Percentiles rank a stretch among this genome's conserved stretches.
phyloP scores from a whole-genome alignment of 768 basidiomycete genomes.

The Epithele typhae region DNA sequence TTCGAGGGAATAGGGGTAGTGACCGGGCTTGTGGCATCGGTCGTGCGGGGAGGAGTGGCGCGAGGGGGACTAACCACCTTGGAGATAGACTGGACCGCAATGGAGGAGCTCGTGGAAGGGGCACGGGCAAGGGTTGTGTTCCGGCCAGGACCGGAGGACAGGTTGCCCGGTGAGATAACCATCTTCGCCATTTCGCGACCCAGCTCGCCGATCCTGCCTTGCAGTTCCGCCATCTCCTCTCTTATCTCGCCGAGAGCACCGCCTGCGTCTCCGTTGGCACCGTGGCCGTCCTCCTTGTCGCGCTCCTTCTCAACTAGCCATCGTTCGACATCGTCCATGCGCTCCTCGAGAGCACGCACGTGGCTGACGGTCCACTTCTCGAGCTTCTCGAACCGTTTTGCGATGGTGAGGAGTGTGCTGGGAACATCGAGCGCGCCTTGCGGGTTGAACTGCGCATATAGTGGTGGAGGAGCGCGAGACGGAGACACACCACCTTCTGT shows the following conservation, averaged over 20 bases:
- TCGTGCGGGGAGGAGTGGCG: slow-evolving; percentile 37
- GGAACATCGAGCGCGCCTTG: slow-evolving; percentile 74
- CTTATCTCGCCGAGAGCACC: slow-evolving; percentile 50
- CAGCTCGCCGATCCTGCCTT: slow-evolving; percentile 68
- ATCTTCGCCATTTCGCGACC: slow-evolving; percentile 80
- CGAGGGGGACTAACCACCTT: slow-evolving; percentile 24
- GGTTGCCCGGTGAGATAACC: slow-evolving; percentile 48
- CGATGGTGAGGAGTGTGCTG: slow-evolving; percentile 68
- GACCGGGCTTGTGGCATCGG: slow-evolving; percentile 61
- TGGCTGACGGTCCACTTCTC: slow-evolving; percentile 90
- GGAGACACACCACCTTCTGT: slow-evolving; percentile 36
- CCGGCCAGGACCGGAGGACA: slow-evolving; percentile 48
- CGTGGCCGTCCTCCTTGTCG: slow-evolving; percentile 40
- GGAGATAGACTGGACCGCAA: slow-evolving; percentile 35
- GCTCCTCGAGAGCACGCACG: slow-evolving; percentile 83
- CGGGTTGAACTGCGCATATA: slow-evolving; percentile 72
- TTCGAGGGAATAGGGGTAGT: slow-evolving; percentile 41
- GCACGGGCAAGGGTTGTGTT: slow-evolving; percentile 39
- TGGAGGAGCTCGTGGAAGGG: slow-evolving; percentile 45
- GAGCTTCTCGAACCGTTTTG: slow-evolving; percentile 81
- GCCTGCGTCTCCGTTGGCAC: slow-evolving; percentile 24
- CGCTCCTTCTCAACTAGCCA: slow-evolving; percentile 86
- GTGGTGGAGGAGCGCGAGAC: slow-evolving; percentile 57
- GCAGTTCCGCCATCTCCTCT: slow-evolving; percentile 68
- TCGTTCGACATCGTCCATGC: slow-evolving; percentile 88